Evolutionary conservation across 306 rosid genomes (phyloP).

Genomic region (Ceratonia siliqua): DNA sequence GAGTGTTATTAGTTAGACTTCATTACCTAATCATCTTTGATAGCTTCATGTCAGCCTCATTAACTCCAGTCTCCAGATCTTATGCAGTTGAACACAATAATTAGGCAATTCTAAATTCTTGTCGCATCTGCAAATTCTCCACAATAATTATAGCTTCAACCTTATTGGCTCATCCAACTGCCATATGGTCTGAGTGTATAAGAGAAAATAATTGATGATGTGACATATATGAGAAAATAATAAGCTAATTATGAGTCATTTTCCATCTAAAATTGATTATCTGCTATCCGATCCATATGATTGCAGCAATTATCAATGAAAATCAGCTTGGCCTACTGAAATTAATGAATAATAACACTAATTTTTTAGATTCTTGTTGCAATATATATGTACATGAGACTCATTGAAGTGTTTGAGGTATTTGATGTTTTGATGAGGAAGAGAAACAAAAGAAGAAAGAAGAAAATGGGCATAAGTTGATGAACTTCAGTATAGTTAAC

Average conservation of each 20-base stretch:
- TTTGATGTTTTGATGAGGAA: background rate
- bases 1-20: conserved; percentile 28
- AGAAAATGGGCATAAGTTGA: background rate
- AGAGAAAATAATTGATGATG: conserved; percentile 11
- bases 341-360: background rate
- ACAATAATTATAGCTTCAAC: conserved; percentile 23
- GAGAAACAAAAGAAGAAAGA: background rate
- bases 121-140: background rate
- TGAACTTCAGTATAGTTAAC: background rate
- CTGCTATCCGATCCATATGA: background rate
- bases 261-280: conserved; percentile 12
- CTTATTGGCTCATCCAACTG: conserved; percentile 1
- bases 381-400: background rate
- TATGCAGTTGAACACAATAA: conserved; percentile 34
- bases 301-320: background rate
- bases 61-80: conserved; percentile 26
- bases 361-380: background rate
- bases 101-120: conserved; percentile 36
- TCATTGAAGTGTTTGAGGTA: too few relatives aligned
- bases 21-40: conserved; percentile 22
- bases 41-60: conserved; percentile 39
- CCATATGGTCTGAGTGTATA: background rate
- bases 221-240: conserved; percentile 1
- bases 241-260: conserved; percentile 28
- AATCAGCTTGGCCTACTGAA: conserved; percentile 4